A percentile compares a stretch with the other conserved stretches of the same genome.
Conservation (phyloP, 257 asterid species). For the Scutellaria baicalensis region DNA sequence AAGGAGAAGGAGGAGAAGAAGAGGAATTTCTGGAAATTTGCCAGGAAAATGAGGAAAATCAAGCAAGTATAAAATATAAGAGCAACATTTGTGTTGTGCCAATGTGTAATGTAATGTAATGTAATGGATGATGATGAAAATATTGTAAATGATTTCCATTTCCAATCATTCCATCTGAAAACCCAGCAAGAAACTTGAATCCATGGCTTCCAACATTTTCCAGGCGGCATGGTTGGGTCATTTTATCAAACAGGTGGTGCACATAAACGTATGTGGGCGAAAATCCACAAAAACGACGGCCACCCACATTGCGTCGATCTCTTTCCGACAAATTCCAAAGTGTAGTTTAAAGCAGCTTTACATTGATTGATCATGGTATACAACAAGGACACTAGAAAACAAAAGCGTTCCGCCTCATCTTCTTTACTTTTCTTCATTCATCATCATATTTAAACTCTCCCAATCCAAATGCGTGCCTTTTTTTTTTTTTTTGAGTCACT, state of each 20-base stretch:
- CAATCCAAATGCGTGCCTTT: not conserved
- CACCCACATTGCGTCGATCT: too few relatives aligned
- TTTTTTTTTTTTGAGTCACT: too few relatives aligned
- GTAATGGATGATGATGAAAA: constrained; percentile 5
- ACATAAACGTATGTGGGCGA: too few relatives aligned
- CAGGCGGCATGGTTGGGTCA: not conserved
- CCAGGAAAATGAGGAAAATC: not conserved
- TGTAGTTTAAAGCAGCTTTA: not conserved
- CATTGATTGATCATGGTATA: constrained; percentile 8
- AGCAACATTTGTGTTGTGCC: not conserved
- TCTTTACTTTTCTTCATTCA: not conserved
- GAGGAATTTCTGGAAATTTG: constrained; percentile 5
- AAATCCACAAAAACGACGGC: too few relatives aligned
- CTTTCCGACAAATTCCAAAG: not conserved
- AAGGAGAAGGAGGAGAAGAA: constrained; percentile 8
- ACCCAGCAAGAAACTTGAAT: not conserved
- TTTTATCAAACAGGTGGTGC: not conserved
- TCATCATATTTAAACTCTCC: too few relatives aligned
- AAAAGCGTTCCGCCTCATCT: not conserved
- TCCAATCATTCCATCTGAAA: not conserved
- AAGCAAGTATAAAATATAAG: not conserved
- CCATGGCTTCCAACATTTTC: too few relatives aligned
- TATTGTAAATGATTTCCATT: not conserved
- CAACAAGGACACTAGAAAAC: not conserved
- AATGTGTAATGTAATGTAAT: not conserved